Evolutionary conservation across 352 stramenopile species (phyloP), one percentile per base, ranked within the genome.

Genomic region (Phytophthora ramorum): DNA sequence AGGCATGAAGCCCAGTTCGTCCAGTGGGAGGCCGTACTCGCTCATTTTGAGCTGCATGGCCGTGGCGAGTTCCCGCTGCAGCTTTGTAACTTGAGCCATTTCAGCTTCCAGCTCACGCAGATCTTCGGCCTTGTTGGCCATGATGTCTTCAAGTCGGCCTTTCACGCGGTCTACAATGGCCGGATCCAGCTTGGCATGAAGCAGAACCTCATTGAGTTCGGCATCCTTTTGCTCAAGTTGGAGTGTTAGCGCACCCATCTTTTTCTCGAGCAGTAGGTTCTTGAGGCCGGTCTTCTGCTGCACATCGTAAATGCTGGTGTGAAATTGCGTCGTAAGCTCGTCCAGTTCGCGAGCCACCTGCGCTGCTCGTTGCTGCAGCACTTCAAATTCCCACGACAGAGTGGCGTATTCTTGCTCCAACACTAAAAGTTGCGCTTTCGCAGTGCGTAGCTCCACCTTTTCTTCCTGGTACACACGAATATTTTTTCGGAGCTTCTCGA

Each of bases 221-320:
- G 91, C 96, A 41, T 97, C 95, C 32, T 92, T 95, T 58, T 96
- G 90, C 57, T 98, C 93, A 7, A 97, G 81, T 22, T 87, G 82
- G 48, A 95, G 61, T 4, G 75, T 84, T 50, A 98, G 77, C 7
- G 85, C 84, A 24, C 76, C 76, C 60, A 99, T 90, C 63, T 98
- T 98, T 59, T 97, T 98, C 68, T 99, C 96, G 7, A 99, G 80
- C 14, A 98, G 63, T 30, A 99, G 66, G 46, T 98, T 98, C 63
- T 97, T 92, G 58, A 98, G 97, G 16, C 93, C 93, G 7, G 81
- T 89, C 66, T 98, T 98, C 44, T 98, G 96, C 69, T 98, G 91
- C 10, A 98, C 92, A 17, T 97, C 84, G 78, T 96, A 97, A 24
- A 98, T 93, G 30, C 86, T 94, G 10, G 65, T 61, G 62, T 97